phyloP scores from a whole-genome alignment of 2,329 filamentous ascomycete genomes.

The Didymella keratinophila region DNA sequence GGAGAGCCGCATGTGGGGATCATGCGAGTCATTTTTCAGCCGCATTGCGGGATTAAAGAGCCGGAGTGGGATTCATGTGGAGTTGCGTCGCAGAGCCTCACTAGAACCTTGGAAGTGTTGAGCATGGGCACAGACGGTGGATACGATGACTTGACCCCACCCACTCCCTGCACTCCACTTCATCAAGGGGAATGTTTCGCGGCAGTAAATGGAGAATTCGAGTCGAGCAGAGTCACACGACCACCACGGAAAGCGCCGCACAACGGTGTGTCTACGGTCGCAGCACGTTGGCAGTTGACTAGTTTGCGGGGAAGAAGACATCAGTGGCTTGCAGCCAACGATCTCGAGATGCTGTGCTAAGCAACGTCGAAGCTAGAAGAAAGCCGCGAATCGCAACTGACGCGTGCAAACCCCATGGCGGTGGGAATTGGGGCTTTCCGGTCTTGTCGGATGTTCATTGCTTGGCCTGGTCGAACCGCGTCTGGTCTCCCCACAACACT shows the following conservation, averaged over 20 bases:
- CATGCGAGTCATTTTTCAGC: constrained; percentile 21
- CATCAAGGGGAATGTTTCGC: constrained; percentile 1
- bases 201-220: constrained; percentile 3
- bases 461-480: constrained; percentile 30
- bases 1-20: constrained; percentile 12
- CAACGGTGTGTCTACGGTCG: constrained; percentile 7
- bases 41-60: constrained; percentile 25
- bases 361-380: constrained; percentile 12
- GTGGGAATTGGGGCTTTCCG: constrained; percentile 18
- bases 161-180: constrained; percentile 10
- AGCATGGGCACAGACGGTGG: constrained; percentile 20
- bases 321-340: constrained; percentile 16
- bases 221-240: constrained; percentile 14
- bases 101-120: constrained; percentile 22
- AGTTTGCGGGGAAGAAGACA: constrained; percentile 18
- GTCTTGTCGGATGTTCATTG: constrained; percentile 18
- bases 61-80: constrained; percentile 19
- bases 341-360: background rate
- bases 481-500: constrained; percentile 31
- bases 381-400: constrained; percentile 11
- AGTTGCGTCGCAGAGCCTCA: constrained; percentile 24
- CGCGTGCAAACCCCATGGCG: constrained; percentile 12
- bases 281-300: constrained; percentile 20
- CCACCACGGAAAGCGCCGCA: constrained; percentile 10
- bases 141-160: constrained; percentile 5